These are phyloP conservation scores for Ammopiptanthus mongolicus DNA, from an alignment of 306 rosid species.

Conservation along the genomic window DNA sequence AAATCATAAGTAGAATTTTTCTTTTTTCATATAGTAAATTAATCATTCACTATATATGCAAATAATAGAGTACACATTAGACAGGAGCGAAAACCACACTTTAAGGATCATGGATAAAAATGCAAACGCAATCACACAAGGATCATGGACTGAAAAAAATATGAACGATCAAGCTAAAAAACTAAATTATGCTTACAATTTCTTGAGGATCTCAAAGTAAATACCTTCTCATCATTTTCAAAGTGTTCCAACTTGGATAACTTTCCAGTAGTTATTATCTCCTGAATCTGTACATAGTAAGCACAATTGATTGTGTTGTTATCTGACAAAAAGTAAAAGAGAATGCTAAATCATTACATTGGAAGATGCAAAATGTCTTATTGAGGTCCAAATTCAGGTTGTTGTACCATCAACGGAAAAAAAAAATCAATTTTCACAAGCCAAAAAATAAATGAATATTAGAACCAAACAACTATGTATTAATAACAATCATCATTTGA, in stretches of 20 bases:
- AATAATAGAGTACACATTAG: neutral
- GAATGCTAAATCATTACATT: neutral
- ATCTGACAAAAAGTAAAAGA: neutral
- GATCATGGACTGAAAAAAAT: neutral
- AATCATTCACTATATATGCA: neutral
- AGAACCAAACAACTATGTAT: neutral
- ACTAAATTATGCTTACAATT: neutral
- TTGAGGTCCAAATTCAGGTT: neutral
- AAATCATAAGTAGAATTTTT: neutral
- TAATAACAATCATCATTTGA: neutral
- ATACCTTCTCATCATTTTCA: conserved; percentile 89
- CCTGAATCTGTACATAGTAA: conserved; percentile 72
- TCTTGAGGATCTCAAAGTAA: conserved; percentile 11
- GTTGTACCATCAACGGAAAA: neutral
- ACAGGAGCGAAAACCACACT: neutral
- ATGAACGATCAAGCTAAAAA: neutral
- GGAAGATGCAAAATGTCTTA: neutral
- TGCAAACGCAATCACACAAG: neutral
- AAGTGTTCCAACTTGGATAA: conserved; percentile 85
- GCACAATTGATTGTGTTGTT: conserved; percentile 20
- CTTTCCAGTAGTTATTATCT: conserved; percentile 84
- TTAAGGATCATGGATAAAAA: neutral
- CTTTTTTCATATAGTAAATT: neutral
- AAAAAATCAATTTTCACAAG: neutral
- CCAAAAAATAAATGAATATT: neutral